Base-by-base conservation (phyloP, 352 stramenopile genomes). In the Elongisporangium undulatum region DNA sequence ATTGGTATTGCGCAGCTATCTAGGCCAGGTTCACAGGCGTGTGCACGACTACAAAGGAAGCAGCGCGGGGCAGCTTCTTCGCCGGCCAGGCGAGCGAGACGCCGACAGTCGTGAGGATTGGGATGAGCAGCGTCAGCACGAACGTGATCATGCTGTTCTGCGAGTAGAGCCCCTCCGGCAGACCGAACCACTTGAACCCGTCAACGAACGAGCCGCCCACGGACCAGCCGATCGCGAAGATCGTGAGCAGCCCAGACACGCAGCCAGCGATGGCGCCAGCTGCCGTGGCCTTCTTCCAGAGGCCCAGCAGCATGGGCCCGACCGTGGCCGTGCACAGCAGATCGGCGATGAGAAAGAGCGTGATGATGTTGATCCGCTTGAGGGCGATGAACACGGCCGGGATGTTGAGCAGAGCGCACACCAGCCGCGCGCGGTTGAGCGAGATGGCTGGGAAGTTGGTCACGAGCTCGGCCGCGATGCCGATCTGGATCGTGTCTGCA, bases 121-220 rank as follows among this genome's bases (percentile, higher is more conserved):
- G 84, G n/a, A 93, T 61, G 51, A 91, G 62, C 9, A 91, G 67
- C 17, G 77, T 75, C 23, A 87, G 60, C 59, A 93, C 80, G 71
- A 93, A 93, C 9, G 82, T 90, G 61, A 91, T 72, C 81, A 93
- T 91, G 55, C 77, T 90, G 72, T 79, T 85, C 51, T 66, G 66
- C 57, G 77, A 86, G 69, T 91, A 93, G 20, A 91, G 75, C 17
- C 81, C 81, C 51, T 93, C 83, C 0, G 81, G 81, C 49, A 93
- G 59, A 16, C 73, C 73, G 51, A 93, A 93, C 81, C 79, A 89
- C 61, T 89, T 75, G 56, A 93, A 90, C 24, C 77, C 83, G 20
- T 77, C 83, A n/a, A 90, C 63, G 57, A 91, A 90, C 51, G 77
- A 77, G 24, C 77, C 77, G 39, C 85, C 70, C 51, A 75, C 68